These are phyloP conservation scores for Pseudogymnoascus sp. DNA, from an alignment of 2,329 filamentous ascomycete species.

Conservation along the genomic window DNA sequence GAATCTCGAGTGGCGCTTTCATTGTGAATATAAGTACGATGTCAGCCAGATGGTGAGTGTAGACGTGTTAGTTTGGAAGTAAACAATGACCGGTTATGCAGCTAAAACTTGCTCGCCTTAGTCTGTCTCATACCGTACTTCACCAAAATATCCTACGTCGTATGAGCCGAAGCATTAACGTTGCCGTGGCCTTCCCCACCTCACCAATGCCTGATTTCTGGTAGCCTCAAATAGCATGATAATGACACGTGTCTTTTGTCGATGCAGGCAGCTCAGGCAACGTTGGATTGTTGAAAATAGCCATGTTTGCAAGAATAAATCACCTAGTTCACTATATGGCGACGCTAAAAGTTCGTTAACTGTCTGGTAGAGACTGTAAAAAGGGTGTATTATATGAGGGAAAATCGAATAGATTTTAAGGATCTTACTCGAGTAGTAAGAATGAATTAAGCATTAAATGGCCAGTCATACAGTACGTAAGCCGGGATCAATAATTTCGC, in stretches of 20 bases:
- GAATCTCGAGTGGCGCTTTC: too few relatives aligned
- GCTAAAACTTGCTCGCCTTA: background rate
- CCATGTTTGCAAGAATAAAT: background rate
- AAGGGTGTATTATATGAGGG: background rate
- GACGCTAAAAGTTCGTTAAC: background rate
- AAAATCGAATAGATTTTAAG: background rate
- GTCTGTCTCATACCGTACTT: background rate
- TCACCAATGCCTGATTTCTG: constrained; percentile 38
- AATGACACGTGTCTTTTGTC: constrained; percentile 26
- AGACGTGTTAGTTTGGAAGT: too few relatives aligned
- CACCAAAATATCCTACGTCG: background rate
- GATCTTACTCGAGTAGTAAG: background rate
- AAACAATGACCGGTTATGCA: too few relatives aligned
- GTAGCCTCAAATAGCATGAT: constrained; percentile 43
- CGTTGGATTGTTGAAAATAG: background rate
- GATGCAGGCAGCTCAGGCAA: background rate
- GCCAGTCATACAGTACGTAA: background rate
- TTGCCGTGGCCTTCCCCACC: constrained; percentile 37
- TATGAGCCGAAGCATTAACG: too few relatives aligned
- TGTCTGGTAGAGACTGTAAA: background rate
- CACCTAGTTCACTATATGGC: background rate
- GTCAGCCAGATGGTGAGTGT: too few relatives aligned
- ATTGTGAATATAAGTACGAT: background rate
- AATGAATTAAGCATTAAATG: background rate
- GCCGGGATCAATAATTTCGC: background rate